Conservation (phyloP, 129 eudicot genomes). For the Heracleum sosnowskyi region DNA sequence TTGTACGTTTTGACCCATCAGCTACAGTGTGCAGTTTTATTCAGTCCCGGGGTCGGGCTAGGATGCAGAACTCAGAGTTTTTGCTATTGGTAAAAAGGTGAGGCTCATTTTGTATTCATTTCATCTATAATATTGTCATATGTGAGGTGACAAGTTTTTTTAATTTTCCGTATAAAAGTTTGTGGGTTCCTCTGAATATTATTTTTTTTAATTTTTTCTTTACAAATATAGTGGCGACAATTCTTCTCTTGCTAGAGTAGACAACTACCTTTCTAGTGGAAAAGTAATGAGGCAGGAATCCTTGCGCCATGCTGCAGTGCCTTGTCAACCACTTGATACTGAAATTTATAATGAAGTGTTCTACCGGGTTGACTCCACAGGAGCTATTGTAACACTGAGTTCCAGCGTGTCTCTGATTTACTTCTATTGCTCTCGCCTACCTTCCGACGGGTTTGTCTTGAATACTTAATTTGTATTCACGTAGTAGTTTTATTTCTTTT, state of each 20-base stretch:
- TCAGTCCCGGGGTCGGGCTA: conserved; percentile 96
- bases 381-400: conserved; percentile 59
- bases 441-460: conserved; percentile 72
- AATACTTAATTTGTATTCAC: background rate
- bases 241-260: conserved; percentile 29
- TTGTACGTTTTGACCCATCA: conserved; percentile 72
- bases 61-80: conserved; percentile 83
- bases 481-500: background rate
- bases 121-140: background rate
- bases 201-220: background rate
- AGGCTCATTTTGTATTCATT: background rate
- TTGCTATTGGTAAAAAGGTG: conserved; percentile 65
- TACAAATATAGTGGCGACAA: conserved; percentile 43
- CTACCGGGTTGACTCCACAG: conserved; percentile 64
- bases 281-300: conserved; percentile 60
- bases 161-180: background rate
- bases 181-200: background rate
- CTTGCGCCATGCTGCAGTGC: conserved; percentile 58
- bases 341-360: conserved; percentile 31
- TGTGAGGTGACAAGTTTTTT: background rate
- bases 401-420: conserved; percentile 61
- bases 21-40: conserved; percentile 85
- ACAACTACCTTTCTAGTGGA: conserved; percentile 56
- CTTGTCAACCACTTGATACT: conserved; percentile 48
- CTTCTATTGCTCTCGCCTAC: conserved; percentile 81